phyloP scores from a whole-genome alignment of 2,329 filamentous ascomycete species.

The Daldinia sp. region DNA sequence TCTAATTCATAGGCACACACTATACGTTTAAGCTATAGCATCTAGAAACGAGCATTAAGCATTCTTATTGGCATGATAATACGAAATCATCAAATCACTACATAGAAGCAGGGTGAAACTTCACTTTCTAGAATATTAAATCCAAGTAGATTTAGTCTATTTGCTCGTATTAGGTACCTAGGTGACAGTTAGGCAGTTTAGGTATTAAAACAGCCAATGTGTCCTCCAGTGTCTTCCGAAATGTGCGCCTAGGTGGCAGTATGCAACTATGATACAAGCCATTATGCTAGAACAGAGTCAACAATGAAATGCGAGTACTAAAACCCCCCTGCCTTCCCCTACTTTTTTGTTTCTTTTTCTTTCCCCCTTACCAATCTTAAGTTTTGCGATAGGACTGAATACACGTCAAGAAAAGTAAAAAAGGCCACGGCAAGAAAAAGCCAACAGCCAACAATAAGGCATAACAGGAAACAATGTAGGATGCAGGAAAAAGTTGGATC shows the following conservation, averaged over 20 bases:
- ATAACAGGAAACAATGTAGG: not conserved
- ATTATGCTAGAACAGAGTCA: not conserved
- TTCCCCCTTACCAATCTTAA: not conserved
- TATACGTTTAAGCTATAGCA: no score
- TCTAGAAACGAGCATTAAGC: no score
- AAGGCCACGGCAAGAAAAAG: not conserved
- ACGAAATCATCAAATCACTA: not conserved
- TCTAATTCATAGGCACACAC: not conserved
- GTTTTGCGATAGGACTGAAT: no score
- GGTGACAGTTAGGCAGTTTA: no score
- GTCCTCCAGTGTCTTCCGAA: not conserved
- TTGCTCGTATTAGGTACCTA: not conserved
- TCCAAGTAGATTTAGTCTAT: not conserved
- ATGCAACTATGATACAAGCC: not conserved
- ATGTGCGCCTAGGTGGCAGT: not conserved
- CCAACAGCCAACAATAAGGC: not conserved
- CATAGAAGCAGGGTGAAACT: not conserved
- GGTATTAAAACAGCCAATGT: not conserved
- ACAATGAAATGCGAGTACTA: not conserved
- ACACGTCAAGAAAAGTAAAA: no score
- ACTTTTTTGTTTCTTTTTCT: not conserved
- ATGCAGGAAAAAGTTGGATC: not conserved
- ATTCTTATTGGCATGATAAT: not conserved
- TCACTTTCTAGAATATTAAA: not conserved
- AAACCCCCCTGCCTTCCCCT: not conserved